phyloP scores from a whole-genome alignment of 2,329 filamentous ascomycete species.

The Zymoseptoria pseudotritici region DNA sequence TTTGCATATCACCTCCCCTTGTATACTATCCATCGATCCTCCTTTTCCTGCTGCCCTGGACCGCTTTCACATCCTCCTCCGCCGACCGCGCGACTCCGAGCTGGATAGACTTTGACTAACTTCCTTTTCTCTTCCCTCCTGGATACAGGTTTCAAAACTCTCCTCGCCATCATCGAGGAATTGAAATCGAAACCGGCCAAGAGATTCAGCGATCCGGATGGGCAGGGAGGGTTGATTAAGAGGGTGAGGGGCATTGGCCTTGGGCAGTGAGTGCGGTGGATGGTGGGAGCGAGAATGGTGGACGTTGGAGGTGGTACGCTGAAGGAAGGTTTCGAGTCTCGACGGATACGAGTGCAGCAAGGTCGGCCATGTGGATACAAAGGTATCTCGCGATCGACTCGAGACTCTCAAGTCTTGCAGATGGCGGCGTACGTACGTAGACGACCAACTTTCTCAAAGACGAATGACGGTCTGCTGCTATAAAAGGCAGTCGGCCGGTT shows the following conservation, averaged over 20 bases:
- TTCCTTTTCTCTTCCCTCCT: slow-evolving; percentile 19
- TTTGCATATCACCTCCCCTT: not conserved
- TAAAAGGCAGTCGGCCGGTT: too few relatives aligned
- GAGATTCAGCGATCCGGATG: slow-evolving; percentile 20
- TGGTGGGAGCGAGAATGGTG: not conserved
- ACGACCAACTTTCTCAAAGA: too few relatives aligned
- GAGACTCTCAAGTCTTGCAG: too few relatives aligned
- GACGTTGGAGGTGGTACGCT: not conserved
- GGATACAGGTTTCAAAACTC: slow-evolving; percentile 30
- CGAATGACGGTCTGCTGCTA: too few relatives aligned
- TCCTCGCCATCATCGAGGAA: slow-evolving; percentile 88
- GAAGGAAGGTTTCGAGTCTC: too few relatives aligned
- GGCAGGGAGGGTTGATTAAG: slow-evolving; percentile 20
- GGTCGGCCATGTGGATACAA: too few relatives aligned
- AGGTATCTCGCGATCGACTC: too few relatives aligned
- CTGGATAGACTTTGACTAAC: slow-evolving; percentile 10
- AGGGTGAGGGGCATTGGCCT: slow-evolving; percentile 19
- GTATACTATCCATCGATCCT: slow-evolving; percentile 3
- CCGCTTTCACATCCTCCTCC: not conserved
- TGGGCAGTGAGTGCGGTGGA: not conserved
- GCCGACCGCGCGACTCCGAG: not conserved
- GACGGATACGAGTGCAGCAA: too few relatives aligned
- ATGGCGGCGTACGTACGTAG: too few relatives aligned
- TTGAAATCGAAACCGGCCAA: slow-evolving; percentile 86
- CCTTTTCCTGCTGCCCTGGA: not conserved